Evolutionary conservation across 2,329 filamentous ascomycete genomes (phyloP), one percentile per base, ranked within the genome.

Genomic region (Fusarium nisikadoi): DNA sequence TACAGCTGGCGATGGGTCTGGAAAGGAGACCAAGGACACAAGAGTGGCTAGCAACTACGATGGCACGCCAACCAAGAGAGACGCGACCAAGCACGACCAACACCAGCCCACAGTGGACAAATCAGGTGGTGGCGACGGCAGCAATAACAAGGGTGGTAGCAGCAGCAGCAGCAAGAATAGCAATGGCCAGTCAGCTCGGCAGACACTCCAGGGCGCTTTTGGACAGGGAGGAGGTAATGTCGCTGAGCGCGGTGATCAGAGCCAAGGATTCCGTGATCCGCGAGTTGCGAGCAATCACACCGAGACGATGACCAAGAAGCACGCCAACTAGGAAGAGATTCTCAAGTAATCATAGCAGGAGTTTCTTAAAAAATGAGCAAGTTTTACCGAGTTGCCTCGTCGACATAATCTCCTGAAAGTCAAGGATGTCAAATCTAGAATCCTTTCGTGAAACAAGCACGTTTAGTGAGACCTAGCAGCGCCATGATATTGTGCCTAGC

Each of bases 21-120:
- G 36, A 16, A 33, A 67, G 27, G 70, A 74, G 46, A n/a, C 60
- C 25, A 71, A 74, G 54, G 64, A 73, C 43, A 76, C 71, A n/a
- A 49, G 62, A 13, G 64, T 67, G 47, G 54, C 65, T 36, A 72
- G 68, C 57, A 70, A 76, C 52, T 61, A 66, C 45, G 71, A 66
- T 19, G 36, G 65, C 25, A 71, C 65, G 29, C 60, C 65, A 42
- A 60, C 59, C 33, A 72, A 62, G 69, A 69, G 50, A 47, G 43
- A 62, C 45, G 46, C 49, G 31, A 61, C 65, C 25, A 46, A 66
- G 20, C 62, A 71, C 38, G 35, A 74, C 23, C 55, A 56, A 42
- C 43, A 62, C 16, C 58, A 73, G 41, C 60, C 71, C 14, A 56
- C 54, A 38, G 65, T 72, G 43, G 43, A 62, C 54, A 62, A 57